Percentiles rank a stretch among this genome's conserved stretches.
Evolutionary conservation across 495 filamentous ascomycete genomes (phyloP).

Genomic region (Talaromyces trachyspermus): DNA sequence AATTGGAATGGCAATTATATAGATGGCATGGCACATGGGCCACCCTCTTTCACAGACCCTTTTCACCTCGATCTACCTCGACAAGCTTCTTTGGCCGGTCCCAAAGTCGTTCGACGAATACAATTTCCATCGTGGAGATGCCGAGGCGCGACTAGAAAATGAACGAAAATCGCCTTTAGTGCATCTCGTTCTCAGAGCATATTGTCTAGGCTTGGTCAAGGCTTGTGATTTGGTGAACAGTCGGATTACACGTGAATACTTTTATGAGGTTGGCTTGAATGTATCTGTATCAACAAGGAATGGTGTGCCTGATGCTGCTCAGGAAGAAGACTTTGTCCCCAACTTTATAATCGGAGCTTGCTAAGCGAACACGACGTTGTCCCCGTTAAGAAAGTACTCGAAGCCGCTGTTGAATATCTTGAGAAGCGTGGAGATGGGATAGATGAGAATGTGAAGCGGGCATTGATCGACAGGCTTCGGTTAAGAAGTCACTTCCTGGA

Average conservation of each 20-base stretch:
- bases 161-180: slow-evolving; percentile 42
- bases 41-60: slow-evolving; percentile 91
- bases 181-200: slow-evolving; percentile 68
- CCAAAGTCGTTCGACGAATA: slow-evolving; percentile 62
- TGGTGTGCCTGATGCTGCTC: slow-evolving; percentile 11
- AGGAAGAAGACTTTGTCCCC: slow-evolving; percentile 97
- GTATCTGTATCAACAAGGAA: slow-evolving; percentile 4
- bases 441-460: slow-evolving; percentile 43
- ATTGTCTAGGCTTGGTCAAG: slow-evolving; percentile 79
- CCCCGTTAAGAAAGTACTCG: slow-evolving; percentile 52
- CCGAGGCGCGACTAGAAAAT: slow-evolving; percentile 20
- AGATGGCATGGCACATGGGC: slow-evolving; percentile 97
- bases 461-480: slow-evolving; percentile 54
- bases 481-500: slow-evolving; percentile 58
- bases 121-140: slow-evolving; percentile 48
- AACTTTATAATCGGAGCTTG: slow-evolving; percentile 75
- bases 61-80: slow-evolving; percentile 90
- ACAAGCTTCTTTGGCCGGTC: slow-evolving; percentile 66
- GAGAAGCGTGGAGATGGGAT: slow-evolving; percentile 37
- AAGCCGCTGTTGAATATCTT: slow-evolving; percentile 51
- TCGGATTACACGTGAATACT: slow-evolving; percentile 68
- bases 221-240: slow-evolving; percentile 72
- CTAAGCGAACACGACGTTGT: slow-evolving; percentile 53
- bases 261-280: slow-evolving; percentile 64
- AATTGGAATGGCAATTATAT: slow-evolving; percentile 17